These are phyloP conservation scores for Kluyveromyces lactis DNA, from an alignment of 805 yeast species.

Conservation along the genomic window DNA sequence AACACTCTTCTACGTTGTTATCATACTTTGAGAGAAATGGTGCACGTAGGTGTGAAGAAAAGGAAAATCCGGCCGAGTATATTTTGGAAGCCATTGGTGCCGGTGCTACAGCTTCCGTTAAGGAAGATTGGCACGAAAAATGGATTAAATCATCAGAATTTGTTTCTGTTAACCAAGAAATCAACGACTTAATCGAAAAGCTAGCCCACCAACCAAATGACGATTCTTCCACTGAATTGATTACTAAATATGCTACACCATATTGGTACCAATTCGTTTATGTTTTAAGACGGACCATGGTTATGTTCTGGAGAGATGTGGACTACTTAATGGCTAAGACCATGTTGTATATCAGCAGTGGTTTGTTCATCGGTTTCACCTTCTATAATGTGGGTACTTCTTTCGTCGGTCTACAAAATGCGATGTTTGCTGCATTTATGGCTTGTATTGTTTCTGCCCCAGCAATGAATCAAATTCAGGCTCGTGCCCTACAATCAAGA, in stretches of 20 bases:
- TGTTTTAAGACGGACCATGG: conserved; percentile 34
- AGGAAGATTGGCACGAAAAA: conserved; percentile 50
- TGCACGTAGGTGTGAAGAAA: conserved; percentile 46
- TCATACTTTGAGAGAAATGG: conserved; percentile 59
- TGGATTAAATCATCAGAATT: conserved; percentile 44
- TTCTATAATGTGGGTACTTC: conserved; percentile 51
- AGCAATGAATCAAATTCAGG: conserved; percentile 51
- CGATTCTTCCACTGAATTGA: neutral
- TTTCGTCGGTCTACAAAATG: conserved; percentile 48
- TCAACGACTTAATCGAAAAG: conserved; percentile 22
- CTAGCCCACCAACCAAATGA: conserved; percentile 6
- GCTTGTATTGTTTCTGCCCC: conserved; percentile 52
- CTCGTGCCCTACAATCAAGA: conserved; percentile 47
- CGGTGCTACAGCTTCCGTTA: conserved; percentile 35
- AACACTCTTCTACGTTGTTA: conserved; percentile 40
- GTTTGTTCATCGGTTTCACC: conserved; percentile 64
- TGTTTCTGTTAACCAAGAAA: conserved; percentile 23
- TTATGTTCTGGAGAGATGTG: conserved; percentile 52
- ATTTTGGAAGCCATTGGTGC: conserved; percentile 40
- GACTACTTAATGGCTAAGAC: conserved; percentile 53
- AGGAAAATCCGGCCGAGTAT: conserved; percentile 38
- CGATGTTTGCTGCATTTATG: conserved; percentile 52
- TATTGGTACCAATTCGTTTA: conserved; percentile 36
- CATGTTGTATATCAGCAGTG: conserved; percentile 39
- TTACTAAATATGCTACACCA: conserved; percentile 28